phyloP scores from a whole-genome alignment of 2,329 filamentous ascomycete genomes.

The Arthrinium phaeospermum region DNA sequence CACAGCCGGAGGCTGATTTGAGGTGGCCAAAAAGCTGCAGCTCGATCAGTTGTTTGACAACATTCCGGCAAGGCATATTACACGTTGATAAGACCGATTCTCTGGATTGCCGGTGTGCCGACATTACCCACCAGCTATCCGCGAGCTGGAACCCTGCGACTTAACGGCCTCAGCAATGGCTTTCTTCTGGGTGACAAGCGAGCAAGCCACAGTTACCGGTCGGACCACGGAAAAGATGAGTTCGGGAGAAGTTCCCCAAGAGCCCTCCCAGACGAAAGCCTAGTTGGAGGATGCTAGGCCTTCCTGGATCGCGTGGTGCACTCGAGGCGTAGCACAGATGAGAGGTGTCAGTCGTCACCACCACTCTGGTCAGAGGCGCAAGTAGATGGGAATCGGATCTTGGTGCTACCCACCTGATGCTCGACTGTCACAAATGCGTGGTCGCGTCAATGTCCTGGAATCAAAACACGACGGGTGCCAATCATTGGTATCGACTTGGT shows the following conservation, averaged over 20 bases:
- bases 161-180: neutral
- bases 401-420: too few relatives aligned
- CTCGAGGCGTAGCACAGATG: too few relatives aligned
- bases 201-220: neutral
- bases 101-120: neutral
- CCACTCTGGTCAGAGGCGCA: too few relatives aligned
- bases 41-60: neutral
- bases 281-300: too few relatives aligned
- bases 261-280: too few relatives aligned
- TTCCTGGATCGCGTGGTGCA: too few relatives aligned
- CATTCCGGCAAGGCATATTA: neutral
- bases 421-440: too few relatives aligned
- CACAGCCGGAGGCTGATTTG: neutral
- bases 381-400: too few relatives aligned
- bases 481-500: neutral
- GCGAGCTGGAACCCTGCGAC: neutral
- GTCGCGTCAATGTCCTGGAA: too few relatives aligned
- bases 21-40: neutral
- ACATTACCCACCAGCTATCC: neutral
- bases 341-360: too few relatives aligned
- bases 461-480: neutral
- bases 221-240: too few relatives aligned
- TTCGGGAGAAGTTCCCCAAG: too few relatives aligned
- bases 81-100: neutral
- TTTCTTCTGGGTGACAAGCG: neutral